Conservation (phyloP, 805 yeast species). For the Saturnispora dispora region DNA sequence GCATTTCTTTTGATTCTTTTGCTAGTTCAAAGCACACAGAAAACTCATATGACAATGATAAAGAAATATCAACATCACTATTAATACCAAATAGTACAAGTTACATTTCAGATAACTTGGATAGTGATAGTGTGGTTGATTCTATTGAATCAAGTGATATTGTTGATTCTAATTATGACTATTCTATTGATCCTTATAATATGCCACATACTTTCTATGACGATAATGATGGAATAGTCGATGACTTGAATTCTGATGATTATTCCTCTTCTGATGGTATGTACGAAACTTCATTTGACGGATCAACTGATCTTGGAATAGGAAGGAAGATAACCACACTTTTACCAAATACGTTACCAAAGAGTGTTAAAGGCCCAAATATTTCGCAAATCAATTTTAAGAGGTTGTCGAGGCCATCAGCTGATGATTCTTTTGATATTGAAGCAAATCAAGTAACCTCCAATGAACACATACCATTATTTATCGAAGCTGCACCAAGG, state of each 20-base stretch:
- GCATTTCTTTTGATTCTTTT: not conserved
- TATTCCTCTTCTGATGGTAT: slow-evolving; percentile 18
- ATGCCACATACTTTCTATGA: slow-evolving; percentile 3
- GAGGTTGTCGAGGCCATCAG: slow-evolving; percentile 10
- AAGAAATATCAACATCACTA: not conserved
- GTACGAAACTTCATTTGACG: slow-evolving; percentile 7
- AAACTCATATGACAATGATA: not conserved
- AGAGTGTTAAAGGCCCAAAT: slow-evolving; percentile 7
- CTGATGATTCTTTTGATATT: not conserved
- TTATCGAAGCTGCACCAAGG: not conserved
- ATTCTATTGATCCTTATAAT: slow-evolving; percentile 6
- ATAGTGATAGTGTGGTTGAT: slow-evolving; percentile 10
- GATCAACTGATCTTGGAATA: not conserved
- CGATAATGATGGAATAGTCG: slow-evolving; percentile 8
- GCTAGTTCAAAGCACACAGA: not conserved
- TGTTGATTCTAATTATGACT: slow-evolving; percentile 21
- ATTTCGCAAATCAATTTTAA: slow-evolving; percentile 17
- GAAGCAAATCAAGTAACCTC: not conserved
- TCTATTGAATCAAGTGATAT: slow-evolving; percentile 21
- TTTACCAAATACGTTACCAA: not conserved
- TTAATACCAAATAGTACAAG: not conserved
- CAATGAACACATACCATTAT: not conserved
- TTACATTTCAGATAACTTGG: not conserved
- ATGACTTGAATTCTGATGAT: slow-evolving; percentile 24
- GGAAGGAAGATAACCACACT: not conserved